Base-by-base conservation (phyloP, 1,284 basidiomycete genomes). In the Ceratobasidium sp. region DNA sequence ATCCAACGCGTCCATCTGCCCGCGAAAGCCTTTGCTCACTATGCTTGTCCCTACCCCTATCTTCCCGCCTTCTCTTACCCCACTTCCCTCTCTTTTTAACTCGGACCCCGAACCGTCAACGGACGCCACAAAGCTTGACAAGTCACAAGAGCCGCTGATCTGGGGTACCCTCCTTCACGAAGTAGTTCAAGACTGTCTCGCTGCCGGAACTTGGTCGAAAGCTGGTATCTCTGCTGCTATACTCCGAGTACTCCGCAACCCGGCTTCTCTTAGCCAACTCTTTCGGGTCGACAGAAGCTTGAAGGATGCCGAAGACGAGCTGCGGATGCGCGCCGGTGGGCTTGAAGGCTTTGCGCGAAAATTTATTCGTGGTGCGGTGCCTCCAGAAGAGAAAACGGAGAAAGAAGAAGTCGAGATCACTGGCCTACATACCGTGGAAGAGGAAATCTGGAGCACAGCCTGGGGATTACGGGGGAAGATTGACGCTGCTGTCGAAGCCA, bases 381-480 rank as follows among this genome's bases (percentile, higher is more conserved):
- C 54, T 7, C 27, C 56, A 14, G 68, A 71, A 16, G 41, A 71
- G 41, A 71, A 79, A 78, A 6, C 90, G 90, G 61, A 48, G 22
- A 5, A 92, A 90, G 84, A 91, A 89, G 76, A 29, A 2, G 56
- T 64, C 2, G 92, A 93, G 0, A 90, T 98, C 66, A 85, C 87
- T 9, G 85, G 89, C 29, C 81, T 96, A 1, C 87, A 93, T 76
- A 96, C 96, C 75, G 88, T 98, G 51, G 98, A 99, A 84, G 97
- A 99, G 81, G 96, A 98, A 78, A 97, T 99, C 76, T 98, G 95
- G 92, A 96, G 94, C 0, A 96, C 98, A 0, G 92, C 90, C 13
- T 98, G 93, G 80, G 98, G 97, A 0, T 85, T 99, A 49, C 98
- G 97, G 81, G 98, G 97, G 27, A 98, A 98, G 82, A 85, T 99